Percentiles rank a stretch among this genome's conserved stretches.
Evolutionary conservation across 1,284 basidiomycete genomes (phyloP).

Genomic region (Rhodotorula mucilaginosa): DNA sequence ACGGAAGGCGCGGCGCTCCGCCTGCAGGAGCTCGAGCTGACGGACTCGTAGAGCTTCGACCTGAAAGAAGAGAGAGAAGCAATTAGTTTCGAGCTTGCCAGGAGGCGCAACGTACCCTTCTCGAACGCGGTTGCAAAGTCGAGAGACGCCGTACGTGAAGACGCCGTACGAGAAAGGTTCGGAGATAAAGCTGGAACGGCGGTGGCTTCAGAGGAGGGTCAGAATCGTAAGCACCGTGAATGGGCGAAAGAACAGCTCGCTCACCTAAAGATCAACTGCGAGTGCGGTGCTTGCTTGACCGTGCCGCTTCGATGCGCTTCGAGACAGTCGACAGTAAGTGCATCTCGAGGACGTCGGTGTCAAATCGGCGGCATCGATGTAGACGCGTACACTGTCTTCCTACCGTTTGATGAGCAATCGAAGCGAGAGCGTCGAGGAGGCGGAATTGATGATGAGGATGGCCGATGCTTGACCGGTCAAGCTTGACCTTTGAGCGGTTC

Average conservation of each 20-base stretch:
- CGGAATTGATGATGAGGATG: too few relatives aligned
- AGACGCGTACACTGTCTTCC: neutral
- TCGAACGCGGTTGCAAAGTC: slow-evolving; percentile 75
- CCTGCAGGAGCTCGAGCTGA: slow-evolving; percentile 76
- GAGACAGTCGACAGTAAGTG: slow-evolving; percentile 69
- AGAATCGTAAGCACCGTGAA: slow-evolving; percentile 39
- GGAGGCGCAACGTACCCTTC: slow-evolving; percentile 20
- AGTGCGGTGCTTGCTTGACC: slow-evolving; percentile 67
- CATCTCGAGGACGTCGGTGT: slow-evolving; percentile 67
- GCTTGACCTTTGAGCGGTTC: too few relatives aligned
- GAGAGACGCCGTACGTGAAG: slow-evolving; percentile 57
- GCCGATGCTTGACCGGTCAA: too few relatives aligned
- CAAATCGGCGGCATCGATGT: slow-evolving; percentile 57
- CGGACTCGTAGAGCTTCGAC: slow-evolving; percentile 71
- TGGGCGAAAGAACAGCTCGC: slow-evolving; percentile 1
- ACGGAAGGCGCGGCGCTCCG: slow-evolving; percentile 49
- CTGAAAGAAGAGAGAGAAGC: slow-evolving; percentile 47
- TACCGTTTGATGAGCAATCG: too few relatives aligned
- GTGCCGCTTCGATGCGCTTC: slow-evolving; percentile 52
- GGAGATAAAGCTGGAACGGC: slow-evolving; percentile 53
- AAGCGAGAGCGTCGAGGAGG: too few relatives aligned
- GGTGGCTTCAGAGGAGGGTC: slow-evolving; percentile 46
- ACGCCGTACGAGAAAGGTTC: slow-evolving; percentile 64
- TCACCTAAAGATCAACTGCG: slow-evolving; percentile 58
- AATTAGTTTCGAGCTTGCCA: neutral